These are phyloP conservation scores for Mycena olivaceomarginata DNA, from an alignment of 768 basidiomycete species.

Conservation along the genomic window DNA sequence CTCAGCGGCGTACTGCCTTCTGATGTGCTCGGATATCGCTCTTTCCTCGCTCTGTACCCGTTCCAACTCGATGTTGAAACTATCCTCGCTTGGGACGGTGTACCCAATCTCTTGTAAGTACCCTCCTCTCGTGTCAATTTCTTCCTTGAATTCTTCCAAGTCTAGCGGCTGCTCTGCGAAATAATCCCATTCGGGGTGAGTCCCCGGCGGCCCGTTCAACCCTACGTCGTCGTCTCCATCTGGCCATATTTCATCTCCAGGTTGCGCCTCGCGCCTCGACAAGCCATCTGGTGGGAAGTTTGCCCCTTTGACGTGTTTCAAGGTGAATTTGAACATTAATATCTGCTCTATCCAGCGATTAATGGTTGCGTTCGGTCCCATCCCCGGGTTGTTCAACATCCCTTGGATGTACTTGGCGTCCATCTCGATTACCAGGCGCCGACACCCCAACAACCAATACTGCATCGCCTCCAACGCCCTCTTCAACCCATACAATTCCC, in stretches of 20 bases:
- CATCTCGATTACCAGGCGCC: background rate
- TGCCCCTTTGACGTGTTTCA: background rate
- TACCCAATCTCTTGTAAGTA: background rate
- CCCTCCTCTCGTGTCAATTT: background rate
- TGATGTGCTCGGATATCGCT: background rate
- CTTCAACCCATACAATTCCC: slow-evolving; percentile 51
- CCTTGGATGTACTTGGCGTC: no score
- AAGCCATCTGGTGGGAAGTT: slow-evolving; percentile 3
- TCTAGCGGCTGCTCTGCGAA: background rate
- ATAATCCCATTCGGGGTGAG: background rate
- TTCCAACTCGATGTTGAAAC: background rate
- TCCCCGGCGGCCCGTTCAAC: background rate
- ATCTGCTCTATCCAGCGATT: background rate
- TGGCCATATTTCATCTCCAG: background rate
- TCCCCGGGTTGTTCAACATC: background rate
- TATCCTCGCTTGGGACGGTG: no score
- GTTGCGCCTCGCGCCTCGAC: background rate
- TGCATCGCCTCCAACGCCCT: slow-evolving; percentile 15
- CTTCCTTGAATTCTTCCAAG: background rate
- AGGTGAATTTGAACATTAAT: background rate
- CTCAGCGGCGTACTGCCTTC: background rate
- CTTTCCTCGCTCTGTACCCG: background rate
- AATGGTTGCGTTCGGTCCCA: background rate
- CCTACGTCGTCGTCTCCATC: background rate
- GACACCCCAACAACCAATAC: slow-evolving; percentile 28